Base-by-base conservation (phyloP, 352 stramenopile species). In the Phytophthora podocarpi region DNA sequence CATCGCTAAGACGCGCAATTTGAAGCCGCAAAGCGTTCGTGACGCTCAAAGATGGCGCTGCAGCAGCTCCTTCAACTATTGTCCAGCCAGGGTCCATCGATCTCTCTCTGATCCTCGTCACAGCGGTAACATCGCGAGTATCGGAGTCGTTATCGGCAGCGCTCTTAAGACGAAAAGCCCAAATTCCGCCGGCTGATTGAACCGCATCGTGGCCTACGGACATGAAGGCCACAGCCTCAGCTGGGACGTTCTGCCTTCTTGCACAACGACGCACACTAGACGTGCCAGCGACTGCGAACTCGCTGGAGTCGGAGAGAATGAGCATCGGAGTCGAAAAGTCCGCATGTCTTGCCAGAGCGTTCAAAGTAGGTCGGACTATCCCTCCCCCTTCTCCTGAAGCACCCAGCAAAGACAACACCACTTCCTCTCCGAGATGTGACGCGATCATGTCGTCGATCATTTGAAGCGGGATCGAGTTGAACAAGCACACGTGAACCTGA, bases 11-110 rank as follows among this genome's bases (percentile, higher is more conserved):
- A 32, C 48, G 57, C 26, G 49, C 49, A 15, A 80, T 51, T 34
- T 82, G 59, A 30, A 73, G 73, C 1, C 73, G 70, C 15, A 82
- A 26, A 7, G 67, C 49, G 15, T 75, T 78, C 28, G 30, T 40
- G 34, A 66, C 34, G 9, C 28, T 54, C 36, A 64, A 34, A 5
- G 40, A 67, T 18, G 66, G 28, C 2, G 60, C 40, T 12, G 39
- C 24, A 30, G 64, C 58, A 35, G 64, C 61, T 20, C 64, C 64
- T 45, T 77, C 59, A 28, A 82, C 35, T 13, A 80, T 63, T 13
- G 63, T 51, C 73, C 73, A 82, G 9, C 63, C 59, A 13, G 62
- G 42, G 12, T 62, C 49, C 27, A 70, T 59, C 3, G 56, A 63
- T 8, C 45, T 52, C 28, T 78, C 70, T 32, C 75, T 65, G 23